Percentiles rank a stretch among this genome's conserved stretches.
Conservation (phyloP, 192 early-diverging fungal genomes). For the Rhizoclosmatium globosum region DNA sequence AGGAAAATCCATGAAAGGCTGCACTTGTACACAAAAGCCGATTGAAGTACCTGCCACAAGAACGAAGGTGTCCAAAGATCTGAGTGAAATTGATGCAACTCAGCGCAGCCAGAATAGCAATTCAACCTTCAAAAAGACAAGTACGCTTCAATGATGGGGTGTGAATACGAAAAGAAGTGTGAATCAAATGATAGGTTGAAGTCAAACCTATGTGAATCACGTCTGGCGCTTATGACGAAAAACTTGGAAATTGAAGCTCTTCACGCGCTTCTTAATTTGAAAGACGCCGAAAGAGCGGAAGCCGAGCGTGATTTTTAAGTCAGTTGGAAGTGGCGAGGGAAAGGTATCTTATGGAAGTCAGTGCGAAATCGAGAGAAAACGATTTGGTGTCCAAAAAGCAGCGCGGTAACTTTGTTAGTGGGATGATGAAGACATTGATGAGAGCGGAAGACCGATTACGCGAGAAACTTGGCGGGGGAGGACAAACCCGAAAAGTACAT, state of each 20-base stretch:
- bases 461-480: not conserved
- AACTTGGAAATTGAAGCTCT: not conserved
- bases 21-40: no score
- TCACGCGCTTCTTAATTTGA: not conserved
- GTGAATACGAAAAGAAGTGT: no score
- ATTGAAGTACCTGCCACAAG: no score
- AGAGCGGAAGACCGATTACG: no score
- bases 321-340: not conserved
- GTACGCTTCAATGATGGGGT: slow-evolving; percentile 21
- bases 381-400: not conserved
- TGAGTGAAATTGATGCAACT: no score
- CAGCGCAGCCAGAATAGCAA: not conserved
- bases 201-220: not conserved
- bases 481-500: not conserved
- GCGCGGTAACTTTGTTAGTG: not conserved
- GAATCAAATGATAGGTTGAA: not conserved
- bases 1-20: no score
- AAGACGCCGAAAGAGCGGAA: not conserved
- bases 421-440: not conserved
- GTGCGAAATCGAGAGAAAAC: not conserved
- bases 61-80: no score
- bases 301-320: not conserved
- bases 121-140: slow-evolving; percentile 59
- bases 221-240: not conserved
- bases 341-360: not conserved